Evolutionary conservation across 2,329 filamentous ascomycete genomes (phyloP), one percentile per base, ranked within the genome.

Genomic region (Pseudocercospora vitis): DNA sequence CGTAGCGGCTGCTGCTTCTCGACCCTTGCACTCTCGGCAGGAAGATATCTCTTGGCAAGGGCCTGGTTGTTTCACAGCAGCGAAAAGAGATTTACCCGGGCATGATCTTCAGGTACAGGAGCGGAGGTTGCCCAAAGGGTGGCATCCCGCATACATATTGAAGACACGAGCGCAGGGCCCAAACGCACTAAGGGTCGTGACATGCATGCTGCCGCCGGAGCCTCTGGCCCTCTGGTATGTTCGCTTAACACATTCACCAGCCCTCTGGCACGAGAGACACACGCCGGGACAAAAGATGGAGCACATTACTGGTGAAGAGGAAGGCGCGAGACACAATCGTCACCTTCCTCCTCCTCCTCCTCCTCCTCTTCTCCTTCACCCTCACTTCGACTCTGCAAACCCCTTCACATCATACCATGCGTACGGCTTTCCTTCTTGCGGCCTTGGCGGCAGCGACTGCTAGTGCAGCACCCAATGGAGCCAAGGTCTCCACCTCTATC

Each of bases 391-490:
- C 19, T 11, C 26, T 33, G 29, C 35, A 31, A 18, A 35, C 21
- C 21, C 35, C 32, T n/a, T n/a, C n/a, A n/a, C n/a, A n/a, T n/a
- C n/a, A n/a, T 35, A 48, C 11, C 39, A 62, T 58, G 54, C 45
- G 42, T 16, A 5, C 51, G 11, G 39, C 50, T 16, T 19, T 28
- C n/a, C 51, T 60, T 21, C 23, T 52, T 7, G 14, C 53, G 21
- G 44, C 48, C 28, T 26, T 58, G 7, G 46, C 58, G 28, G 50
- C 52, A 19, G 51, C 52, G 7, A 19, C 47, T 3, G 45, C 47
- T 35, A 31, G 8, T 4, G 53, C 53, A 28, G 42, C 39, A 14
- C 48, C 57, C 12, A 45, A 47, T 29, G 51, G 28, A 23, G 33
- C 31, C 23, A 42, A 54, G 31, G 24, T 45, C 14, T 59, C 55